phyloP scores from a whole-genome alignment of 1,284 basidiomycete genomes.

The Testicularia cyperi region DNA sequence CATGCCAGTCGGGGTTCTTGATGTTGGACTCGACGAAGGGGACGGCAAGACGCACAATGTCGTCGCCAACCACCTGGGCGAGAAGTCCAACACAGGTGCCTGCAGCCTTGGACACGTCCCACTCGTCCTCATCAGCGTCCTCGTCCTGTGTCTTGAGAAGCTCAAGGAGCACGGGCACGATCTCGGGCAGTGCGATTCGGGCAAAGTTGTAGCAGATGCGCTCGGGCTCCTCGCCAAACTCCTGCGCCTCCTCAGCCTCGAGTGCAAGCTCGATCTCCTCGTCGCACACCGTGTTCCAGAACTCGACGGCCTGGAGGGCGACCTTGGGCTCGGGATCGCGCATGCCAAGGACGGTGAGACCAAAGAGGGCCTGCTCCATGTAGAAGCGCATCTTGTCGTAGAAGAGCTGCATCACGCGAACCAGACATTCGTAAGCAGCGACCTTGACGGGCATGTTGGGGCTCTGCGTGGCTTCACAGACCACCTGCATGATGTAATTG shows the following conservation, averaged over 20 bases:
- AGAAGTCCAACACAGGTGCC: conserved; percentile 86
- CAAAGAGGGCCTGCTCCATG: conserved; percentile 98
- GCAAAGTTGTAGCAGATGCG: conserved; percentile 87
- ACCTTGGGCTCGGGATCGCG: conserved; percentile 87
- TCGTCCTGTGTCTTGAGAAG: conserved; percentile 92
- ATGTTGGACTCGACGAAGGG: conserved; percentile 98
- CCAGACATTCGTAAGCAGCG: conserved; percentile 80
- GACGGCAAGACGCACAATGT: conserved; percentile 87
- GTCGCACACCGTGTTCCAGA: conserved; percentile 99
- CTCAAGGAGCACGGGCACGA: conserved; percentile 85
- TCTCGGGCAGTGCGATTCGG: conserved; percentile 88
- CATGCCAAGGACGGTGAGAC: conserved; percentile 98
- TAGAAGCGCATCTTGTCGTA: conserved; percentile 99
- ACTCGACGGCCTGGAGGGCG: conserved; percentile 94
- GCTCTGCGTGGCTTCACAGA: conserved; percentile 95
- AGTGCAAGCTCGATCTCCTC: conserved; percentile 92
- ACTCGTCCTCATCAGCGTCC: conserved; percentile 97
- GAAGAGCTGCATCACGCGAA: conserved; percentile 95
- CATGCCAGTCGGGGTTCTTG: conserved; percentile 84
- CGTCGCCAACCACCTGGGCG: conserved; percentile 85
- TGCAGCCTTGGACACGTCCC: conserved; percentile 98
- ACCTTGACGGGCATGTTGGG: conserved; percentile 69
- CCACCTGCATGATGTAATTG: conserved; percentile 99
- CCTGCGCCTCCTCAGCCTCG: conserved; percentile 88
- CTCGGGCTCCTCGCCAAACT: conserved; percentile 87